Evolutionary conservation across 345 rosid species (phyloP).

Genomic region (Anacardium occidentale): DNA sequence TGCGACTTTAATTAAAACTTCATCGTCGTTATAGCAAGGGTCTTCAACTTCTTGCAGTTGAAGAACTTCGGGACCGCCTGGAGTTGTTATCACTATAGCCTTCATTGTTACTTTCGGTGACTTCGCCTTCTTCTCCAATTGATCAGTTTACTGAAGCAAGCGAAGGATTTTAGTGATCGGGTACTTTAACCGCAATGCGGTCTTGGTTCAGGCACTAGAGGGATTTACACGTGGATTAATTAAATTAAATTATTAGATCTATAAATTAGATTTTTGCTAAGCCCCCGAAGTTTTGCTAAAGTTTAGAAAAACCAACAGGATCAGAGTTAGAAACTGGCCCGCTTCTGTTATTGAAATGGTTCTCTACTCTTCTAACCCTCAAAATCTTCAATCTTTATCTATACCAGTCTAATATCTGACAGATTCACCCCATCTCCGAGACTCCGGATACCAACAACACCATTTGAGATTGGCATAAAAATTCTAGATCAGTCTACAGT

Average conservation of each 20-base stretch:
- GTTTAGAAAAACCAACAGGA: too few relatives aligned
- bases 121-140: neutral
- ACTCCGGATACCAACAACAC: too few relatives aligned
- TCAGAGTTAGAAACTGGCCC: too few relatives aligned
- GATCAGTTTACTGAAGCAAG: neutral
- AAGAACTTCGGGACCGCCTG: constrained; percentile 79
- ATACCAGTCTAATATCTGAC: too few relatives aligned
- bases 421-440: too few relatives aligned
- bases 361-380: too few relatives aligned
- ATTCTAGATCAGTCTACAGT: too few relatives aligned
- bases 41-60: constrained; percentile 68
- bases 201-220: neutral
- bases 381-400: too few relatives aligned
- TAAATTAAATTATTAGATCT: neutral
- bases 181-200: neutral
- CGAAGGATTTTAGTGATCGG: neutral
- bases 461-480: too few relatives aligned
- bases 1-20: constrained; percentile 65
- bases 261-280: neutral
- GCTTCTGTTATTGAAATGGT: too few relatives aligned
- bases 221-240: neutral
- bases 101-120: constrained; percentile 42
- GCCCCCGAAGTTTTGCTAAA: too few relatives aligned
- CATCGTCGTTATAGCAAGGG: constrained; percentile 61
- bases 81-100: constrained; percentile 69